Percentiles rank a stretch among this genome's conserved stretches.
Evolutionary conservation across 768 basidiomycete genomes (phyloP).

Genomic region (Russula dissimulans): DNA sequence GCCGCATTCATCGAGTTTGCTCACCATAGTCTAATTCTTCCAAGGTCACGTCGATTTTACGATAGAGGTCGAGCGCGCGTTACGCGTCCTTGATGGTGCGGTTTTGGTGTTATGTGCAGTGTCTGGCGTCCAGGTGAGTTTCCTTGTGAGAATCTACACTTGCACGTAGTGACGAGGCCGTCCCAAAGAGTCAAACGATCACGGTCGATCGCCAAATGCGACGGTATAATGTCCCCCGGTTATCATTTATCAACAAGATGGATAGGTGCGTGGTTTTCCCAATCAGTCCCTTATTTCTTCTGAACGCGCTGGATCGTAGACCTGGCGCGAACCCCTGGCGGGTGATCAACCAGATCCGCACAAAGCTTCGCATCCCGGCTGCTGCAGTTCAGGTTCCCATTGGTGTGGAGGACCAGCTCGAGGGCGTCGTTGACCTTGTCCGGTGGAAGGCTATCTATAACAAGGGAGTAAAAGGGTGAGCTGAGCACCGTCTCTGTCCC

Average conservation of each 20-base stretch:
- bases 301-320: slow-evolving; percentile 30
- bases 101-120: slow-evolving; percentile 95
- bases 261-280: slow-evolving; percentile 23
- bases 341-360: slow-evolving; percentile 83
- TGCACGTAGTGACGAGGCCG: not conserved
- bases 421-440: slow-evolving; percentile 89
- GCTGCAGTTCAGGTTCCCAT: slow-evolving; percentile 97
- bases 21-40: not conserved
- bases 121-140: slow-evolving; percentile 79
- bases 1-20: not conserved
- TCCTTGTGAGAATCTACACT: not conserved
- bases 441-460: slow-evolving; percentile 94
- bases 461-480: slow-evolving; percentile 87
- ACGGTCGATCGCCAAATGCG: slow-evolving; percentile 99
- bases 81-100: slow-evolving; percentile 94
- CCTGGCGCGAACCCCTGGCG: slow-evolving; percentile 98
- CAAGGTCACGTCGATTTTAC: slow-evolving; percentile 98
- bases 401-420: slow-evolving; percentile 77
- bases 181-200: slow-evolving; percentile 81
- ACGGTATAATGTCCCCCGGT: slow-evolving; percentile 77
- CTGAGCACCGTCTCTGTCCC: not conserved
- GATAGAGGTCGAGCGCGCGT: slow-evolving; percentile 95
- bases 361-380: slow-evolving; percentile 85
- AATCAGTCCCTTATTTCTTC: not conserved
- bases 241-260: no score